Conservation (phyloP, 192 early-diverging fungal genomes). For the Phlyctochytrium arcticum region DNA sequence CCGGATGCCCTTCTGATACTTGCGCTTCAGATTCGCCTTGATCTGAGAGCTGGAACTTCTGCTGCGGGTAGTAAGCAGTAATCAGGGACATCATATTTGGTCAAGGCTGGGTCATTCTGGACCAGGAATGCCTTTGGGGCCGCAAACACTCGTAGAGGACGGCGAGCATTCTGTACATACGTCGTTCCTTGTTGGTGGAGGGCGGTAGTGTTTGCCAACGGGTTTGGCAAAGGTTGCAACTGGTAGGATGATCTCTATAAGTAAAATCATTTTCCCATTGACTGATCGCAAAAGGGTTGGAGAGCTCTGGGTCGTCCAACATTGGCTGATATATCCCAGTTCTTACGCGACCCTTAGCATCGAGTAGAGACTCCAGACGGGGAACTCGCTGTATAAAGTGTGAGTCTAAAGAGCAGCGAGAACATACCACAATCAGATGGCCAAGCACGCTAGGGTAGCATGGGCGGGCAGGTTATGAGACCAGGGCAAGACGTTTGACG, state of each 20-base stretch:
- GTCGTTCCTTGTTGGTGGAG: constrained; percentile 14
- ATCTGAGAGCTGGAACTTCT: no score
- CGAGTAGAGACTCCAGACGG: constrained; percentile 56
- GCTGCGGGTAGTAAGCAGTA: no score
- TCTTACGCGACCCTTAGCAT: constrained; percentile 61
- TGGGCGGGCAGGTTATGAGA: constrained; percentile 75
- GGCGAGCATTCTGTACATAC: constrained; percentile 18
- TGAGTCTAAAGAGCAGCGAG: constrained; percentile 6
- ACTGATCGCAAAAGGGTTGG: constrained; percentile 90
- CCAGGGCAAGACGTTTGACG: constrained; percentile 72
- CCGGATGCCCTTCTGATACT: no score
- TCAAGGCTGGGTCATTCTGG: no score
- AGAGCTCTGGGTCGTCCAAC: constrained; percentile 89
- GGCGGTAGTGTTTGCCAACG: constrained; percentile 14
- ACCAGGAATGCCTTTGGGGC: no score
- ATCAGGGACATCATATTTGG: no score
- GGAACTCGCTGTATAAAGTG: constrained; percentile 64
- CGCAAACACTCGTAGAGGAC: no score
- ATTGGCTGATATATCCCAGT: constrained; percentile 77
- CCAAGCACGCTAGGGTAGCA: constrained; percentile 65
- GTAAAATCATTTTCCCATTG: constrained; percentile 81
- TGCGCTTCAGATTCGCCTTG: no score
- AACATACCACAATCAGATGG: constrained; percentile 55
- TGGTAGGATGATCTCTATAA: constrained; percentile 51
- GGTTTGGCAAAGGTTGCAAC: constrained; percentile 37